phyloP scores from a whole-genome alignment of 345 rosid genomes.

The Salix arbutifolia region DNA sequence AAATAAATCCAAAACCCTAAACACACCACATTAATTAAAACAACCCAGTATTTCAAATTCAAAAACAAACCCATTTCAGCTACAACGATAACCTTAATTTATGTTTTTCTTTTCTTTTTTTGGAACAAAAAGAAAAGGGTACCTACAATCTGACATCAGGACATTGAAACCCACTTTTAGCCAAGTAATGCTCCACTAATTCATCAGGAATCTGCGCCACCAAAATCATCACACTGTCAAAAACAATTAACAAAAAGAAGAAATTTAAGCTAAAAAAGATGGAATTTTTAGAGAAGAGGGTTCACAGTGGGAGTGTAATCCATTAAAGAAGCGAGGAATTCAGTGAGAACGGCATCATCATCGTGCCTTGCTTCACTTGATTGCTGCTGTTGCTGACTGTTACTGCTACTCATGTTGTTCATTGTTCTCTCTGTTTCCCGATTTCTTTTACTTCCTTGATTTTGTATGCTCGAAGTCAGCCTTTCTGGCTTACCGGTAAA shows the following conservation, averaged over 20 bases:
- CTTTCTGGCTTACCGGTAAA: too few relatives aligned
- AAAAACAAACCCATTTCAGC: not conserved
- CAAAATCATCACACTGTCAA: not conserved
- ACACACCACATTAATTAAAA: not conserved
- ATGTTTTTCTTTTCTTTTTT: not conserved
- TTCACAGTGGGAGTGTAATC: slow-evolving; percentile 81
- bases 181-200: slow-evolving; percentile 88
- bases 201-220: slow-evolving; percentile 83
- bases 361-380: slow-evolving; percentile 52
- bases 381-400: slow-evolving; percentile 12
- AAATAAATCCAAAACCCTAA: not conserved
- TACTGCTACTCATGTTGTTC: slow-evolving; percentile 13
- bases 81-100: too few relatives aligned
- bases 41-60: not conserved
- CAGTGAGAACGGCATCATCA: slow-evolving; percentile 73
- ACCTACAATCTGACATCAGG: slow-evolving; percentile 97
- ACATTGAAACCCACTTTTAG: slow-evolving; percentile 94
- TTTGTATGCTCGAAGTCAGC: too few relatives aligned
- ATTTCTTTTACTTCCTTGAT: not conserved
- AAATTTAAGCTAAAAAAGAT: not conserved
- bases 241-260: not conserved
- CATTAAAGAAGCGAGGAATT: slow-evolving; percentile 80
- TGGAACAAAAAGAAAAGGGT: slow-evolving; percentile 13
- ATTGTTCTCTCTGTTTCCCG: not conserved
- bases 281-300: not conserved